Conservation (phyloP, 2,329 filamentous ascomycete species). For the Scedosporium minutisporum region DNA sequence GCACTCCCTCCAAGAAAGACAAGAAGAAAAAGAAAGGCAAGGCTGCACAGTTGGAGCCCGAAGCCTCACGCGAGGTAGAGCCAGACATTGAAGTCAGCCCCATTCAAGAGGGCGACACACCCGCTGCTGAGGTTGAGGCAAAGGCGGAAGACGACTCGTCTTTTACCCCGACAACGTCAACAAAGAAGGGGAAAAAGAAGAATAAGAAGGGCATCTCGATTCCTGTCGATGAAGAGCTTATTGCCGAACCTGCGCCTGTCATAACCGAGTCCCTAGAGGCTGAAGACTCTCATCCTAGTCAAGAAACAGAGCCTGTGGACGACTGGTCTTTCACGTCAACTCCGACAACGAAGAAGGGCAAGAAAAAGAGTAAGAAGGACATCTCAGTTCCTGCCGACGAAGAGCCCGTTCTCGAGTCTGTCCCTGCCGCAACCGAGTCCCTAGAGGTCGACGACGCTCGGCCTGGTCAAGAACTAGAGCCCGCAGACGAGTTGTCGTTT, state of each 20-base stretch:
- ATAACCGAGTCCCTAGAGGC: background rate
- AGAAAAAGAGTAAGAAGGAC: background rate
- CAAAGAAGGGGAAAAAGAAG: slow-evolving; percentile 23
- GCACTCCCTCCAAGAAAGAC: background rate
- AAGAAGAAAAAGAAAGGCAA: background rate
- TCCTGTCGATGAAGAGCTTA: background rate
- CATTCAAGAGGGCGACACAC: background rate
- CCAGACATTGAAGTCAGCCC: background rate
- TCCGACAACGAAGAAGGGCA: background rate
- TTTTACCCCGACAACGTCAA: slow-evolving; percentile 15
- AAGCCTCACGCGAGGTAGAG: background rate
- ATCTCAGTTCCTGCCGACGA: background rate
- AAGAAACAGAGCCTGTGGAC: background rate
- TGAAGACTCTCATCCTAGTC: background rate
- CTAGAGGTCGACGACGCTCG: background rate
- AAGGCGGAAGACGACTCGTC: slow-evolving; percentile 13
- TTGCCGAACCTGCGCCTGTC: background rate
- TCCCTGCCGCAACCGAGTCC: background rate
- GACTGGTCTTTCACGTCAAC: background rate
- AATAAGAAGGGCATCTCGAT: slow-evolving; percentile 9
- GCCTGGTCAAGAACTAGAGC: background rate
- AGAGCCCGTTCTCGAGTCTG: background rate
- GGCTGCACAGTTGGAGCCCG: background rate
- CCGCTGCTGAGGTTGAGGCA: background rate
- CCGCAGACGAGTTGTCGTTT: background rate